Evolutionary conservation across 1,284 basidiomycete species (phyloP).

Genomic region (Sporisorium sorghi): DNA sequence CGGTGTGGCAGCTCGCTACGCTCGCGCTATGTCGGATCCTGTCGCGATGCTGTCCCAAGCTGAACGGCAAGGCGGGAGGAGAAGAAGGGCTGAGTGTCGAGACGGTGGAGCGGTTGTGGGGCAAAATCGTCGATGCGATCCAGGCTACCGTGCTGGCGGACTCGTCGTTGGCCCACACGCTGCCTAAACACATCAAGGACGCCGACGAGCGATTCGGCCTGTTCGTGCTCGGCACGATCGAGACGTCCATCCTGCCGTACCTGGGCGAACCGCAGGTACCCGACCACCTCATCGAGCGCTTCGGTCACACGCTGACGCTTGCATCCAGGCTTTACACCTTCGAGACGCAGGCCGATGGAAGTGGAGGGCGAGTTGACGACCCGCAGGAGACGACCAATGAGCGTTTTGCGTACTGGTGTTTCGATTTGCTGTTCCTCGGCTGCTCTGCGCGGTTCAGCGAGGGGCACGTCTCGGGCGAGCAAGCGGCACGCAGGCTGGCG

Average conservation of each 20-base stretch:
- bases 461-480: not conserved
- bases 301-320: slow-evolving; percentile 80
- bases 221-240: slow-evolving; percentile 71
- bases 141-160: slow-evolving; percentile 84
- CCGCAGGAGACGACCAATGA: slow-evolving; percentile 76
- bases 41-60: slow-evolving; percentile 30
- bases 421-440: slow-evolving; percentile 85
- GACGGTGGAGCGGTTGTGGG: slow-evolving; percentile 82
- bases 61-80: slow-evolving; percentile 14
- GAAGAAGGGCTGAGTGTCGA: slow-evolving; percentile 73
- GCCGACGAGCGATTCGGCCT: slow-evolving; percentile 89
- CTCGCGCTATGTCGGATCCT: slow-evolving; percentile 48
- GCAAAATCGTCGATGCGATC: slow-evolving; percentile 85
- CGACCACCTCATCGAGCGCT: slow-evolving; percentile 77
- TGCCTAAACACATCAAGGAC: slow-evolving; percentile 73
- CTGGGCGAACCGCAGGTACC: slow-evolving; percentile 79
- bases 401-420: slow-evolving; percentile 91
- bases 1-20: slow-evolving; percentile 55
- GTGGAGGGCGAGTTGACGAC: slow-evolving; percentile 51
- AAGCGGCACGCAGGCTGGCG: slow-evolving; percentile 16
- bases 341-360: slow-evolving; percentile 21
- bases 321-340: slow-evolving; percentile 78
- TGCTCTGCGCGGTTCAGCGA: slow-evolving; percentile 72
- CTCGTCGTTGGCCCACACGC: slow-evolving; percentile 75
- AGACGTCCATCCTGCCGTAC: slow-evolving; percentile 81